A percentile compares a stretch with the other conserved stretches of the same genome.
phyloP scores from a whole-genome alignment of 2,329 filamentous ascomycete genomes.

The Aspergillus alliaceus region DNA sequence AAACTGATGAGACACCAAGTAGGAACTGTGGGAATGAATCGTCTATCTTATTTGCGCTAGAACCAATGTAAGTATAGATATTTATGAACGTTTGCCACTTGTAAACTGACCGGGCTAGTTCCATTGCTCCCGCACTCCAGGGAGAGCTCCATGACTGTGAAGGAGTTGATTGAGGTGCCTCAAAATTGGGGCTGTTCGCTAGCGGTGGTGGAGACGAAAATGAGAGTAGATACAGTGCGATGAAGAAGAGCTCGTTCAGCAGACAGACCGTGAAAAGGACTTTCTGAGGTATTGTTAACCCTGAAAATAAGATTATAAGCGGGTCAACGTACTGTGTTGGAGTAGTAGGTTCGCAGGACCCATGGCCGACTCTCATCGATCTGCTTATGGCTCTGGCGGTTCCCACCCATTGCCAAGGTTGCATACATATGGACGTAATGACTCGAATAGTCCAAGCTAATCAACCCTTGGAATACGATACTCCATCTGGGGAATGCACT shows the following conservation, averaged over 20 bases:
- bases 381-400: conserved; percentile 79
- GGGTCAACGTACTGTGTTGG: conserved; percentile 69
- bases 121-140: conserved; percentile 88
- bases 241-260: conserved; percentile 92
- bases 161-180: background rate
- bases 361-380: conserved; percentile 81
- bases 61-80: background rate
- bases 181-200: conserved; percentile 52
- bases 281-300: conserved; percentile 52
- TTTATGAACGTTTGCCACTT: background rate
- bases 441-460: conserved; percentile 85
- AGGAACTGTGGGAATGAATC: conserved; percentile 72
- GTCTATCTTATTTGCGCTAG: conserved; percentile 77
- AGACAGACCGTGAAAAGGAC: conserved; percentile 85
- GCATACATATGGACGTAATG: conserved; percentile 78
- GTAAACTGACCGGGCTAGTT: conserved; percentile 66
- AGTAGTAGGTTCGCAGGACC: conserved; percentile 89
- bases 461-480: conserved; percentile 86
- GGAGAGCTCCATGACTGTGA: conserved; percentile 42
- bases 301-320: background rate
- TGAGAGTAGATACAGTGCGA: conserved; percentile 89
- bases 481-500: conserved; percentile 92
- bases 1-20: conserved; percentile 70
- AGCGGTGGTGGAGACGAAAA: conserved; percentile 89
- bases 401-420: conserved; percentile 78